Percentiles rank a stretch among this genome's conserved stretches.
These are phyloP conservation scores for Trypanosoma platydactyli DNA, from an alignment of 208 protist genomes.

Conservation along the genomic window DNA sequence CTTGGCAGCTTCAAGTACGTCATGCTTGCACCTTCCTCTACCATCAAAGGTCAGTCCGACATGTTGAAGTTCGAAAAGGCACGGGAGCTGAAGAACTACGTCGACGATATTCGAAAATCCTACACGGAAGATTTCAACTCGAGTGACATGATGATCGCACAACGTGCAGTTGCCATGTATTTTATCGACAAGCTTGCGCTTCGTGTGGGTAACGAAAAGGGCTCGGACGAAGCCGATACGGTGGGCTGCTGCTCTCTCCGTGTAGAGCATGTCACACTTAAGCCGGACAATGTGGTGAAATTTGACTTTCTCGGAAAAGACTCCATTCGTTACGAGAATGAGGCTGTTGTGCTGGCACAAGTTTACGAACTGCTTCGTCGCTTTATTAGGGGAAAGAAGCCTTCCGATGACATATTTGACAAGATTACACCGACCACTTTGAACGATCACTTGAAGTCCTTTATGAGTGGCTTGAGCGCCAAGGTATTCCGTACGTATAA, in stretches of 20 bases:
- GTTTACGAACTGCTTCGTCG: constrained; percentile 92
- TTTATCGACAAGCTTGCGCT: constrained; percentile 99
- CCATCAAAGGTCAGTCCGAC: constrained; percentile 96
- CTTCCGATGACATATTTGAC: constrained; percentile 94
- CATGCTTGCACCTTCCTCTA: constrained; percentile 94
- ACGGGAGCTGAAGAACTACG: constrained; percentile 92
- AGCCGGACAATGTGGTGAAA: constrained; percentile 63
- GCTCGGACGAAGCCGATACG: constrained; percentile 96
- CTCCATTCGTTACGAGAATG: constrained; percentile 96
- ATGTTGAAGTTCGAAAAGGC: constrained; percentile 98
- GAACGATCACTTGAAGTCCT: constrained; percentile 97
- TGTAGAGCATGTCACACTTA: constrained; percentile 95
- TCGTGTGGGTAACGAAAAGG: constrained; percentile 99
- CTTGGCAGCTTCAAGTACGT: constrained; percentile 96
- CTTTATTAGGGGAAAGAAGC: constrained; percentile 89
- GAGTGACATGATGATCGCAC: constrained; percentile 53
- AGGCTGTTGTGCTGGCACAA: constrained; percentile 84
- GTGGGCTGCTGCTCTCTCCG: constrained; percentile 99
- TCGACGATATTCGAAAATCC: constrained; percentile 92
- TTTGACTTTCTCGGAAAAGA: constrained; percentile 99
- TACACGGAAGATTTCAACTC: constrained; percentile 92
- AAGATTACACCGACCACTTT: constrained; percentile 87
- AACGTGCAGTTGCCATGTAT: constrained; percentile 97
- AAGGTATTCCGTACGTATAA: constrained; percentile 99
- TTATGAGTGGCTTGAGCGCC: constrained; percentile 96